A percentile compares a stretch with the other conserved stretches of the same genome.
Evolutionary conservation across 176 grass and related monocot genomes (phyloP).

Genomic region (maize (Zea mays)): DNA sequence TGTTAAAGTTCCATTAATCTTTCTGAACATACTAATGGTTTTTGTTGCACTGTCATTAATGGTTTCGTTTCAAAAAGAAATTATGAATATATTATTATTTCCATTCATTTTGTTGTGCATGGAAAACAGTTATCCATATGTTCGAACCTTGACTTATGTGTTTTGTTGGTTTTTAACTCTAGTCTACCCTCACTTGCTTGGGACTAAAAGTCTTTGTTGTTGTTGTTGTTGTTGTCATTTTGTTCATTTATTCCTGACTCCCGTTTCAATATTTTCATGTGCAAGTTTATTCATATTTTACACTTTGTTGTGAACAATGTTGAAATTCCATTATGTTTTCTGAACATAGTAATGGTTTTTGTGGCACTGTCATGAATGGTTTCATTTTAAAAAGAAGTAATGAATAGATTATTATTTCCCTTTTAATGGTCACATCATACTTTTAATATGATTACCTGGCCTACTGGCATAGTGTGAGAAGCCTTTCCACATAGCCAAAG

Average conservation of each 20-base stretch:
- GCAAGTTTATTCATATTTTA: background rate
- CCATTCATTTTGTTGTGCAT: background rate
- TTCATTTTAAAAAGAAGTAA: background rate
- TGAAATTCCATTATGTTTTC: conserved; percentile 8
- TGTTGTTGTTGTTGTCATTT: conserved; percentile 14
- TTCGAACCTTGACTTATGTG: too few relatives aligned
- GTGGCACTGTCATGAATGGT: conserved; percentile 2
- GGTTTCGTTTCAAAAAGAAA: conserved; percentile 1
- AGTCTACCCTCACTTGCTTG: too few relatives aligned
- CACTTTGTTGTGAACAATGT: background rate
- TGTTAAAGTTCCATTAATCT: conserved; percentile 8
- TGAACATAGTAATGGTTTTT: background rate
- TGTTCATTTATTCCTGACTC: conserved; percentile 49
- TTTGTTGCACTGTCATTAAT: background rate
- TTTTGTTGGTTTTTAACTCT: too few relatives aligned
- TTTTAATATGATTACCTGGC: background rate
- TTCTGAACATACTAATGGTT: background rate
- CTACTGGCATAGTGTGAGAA: too few relatives aligned
- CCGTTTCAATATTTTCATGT: conserved; percentile 13
- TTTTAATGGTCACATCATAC: background rate
- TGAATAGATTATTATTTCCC: background rate
- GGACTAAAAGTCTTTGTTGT: too few relatives aligned
- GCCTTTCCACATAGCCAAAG: too few relatives aligned
- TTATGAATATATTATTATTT: background rate
- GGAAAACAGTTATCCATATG: too few relatives aligned